phyloP scores from a whole-genome alignment of 345 rosid genomes.

The Syzygium grande region DNA sequence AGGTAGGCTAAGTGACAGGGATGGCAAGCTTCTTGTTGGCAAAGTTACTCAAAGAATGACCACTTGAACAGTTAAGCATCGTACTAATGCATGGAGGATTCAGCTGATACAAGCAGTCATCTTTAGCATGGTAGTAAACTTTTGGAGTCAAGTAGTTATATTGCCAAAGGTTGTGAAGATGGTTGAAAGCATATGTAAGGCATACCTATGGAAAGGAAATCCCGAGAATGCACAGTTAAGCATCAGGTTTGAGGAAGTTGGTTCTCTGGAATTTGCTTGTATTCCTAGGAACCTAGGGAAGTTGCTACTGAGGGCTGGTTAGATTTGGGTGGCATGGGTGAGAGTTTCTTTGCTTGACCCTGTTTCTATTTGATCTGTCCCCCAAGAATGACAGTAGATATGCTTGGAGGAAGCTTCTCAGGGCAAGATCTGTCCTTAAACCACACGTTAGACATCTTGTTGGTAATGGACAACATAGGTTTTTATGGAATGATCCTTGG shows the following conservation, averaged over 20 bases:
- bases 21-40: not conserved
- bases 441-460: not conserved
- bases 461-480: not conserved
- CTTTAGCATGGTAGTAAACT: not conserved
- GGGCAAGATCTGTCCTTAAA: not conserved
- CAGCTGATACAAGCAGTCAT: not conserved
- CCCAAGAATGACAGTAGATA: not conserved
- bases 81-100: not conserved
- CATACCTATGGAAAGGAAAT: not conserved
- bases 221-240: not conserved
- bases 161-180: not conserved
- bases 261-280: not conserved
- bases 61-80: not conserved
- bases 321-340: not conserved
- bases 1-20: not conserved
- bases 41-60: not conserved
- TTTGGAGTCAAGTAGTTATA: not conserved
- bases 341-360: not conserved
- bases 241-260: not conserved
- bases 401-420: not conserved
- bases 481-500: not conserved
- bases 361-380: not conserved
- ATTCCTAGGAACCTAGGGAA: not conserved
- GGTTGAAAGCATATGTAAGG: not conserved
- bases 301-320: not conserved